phyloP scores from a whole-genome alignment of 441 rosid species.

The Eutrema salsugineum region DNA sequence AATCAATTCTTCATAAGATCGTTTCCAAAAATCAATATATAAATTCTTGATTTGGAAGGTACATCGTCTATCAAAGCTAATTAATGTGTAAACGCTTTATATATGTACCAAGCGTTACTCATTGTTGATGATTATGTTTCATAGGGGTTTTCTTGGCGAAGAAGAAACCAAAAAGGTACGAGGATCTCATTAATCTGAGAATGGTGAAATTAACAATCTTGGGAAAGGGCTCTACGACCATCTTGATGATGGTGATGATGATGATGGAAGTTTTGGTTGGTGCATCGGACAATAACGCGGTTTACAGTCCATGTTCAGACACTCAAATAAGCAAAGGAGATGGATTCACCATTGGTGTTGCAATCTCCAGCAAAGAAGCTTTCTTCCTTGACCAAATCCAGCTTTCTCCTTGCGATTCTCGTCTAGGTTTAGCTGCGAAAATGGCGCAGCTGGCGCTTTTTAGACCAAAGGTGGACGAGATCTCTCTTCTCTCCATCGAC shows the following conservation, averaged over 20 bases:
- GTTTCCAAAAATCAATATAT: neutral
- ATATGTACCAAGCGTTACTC: neutral
- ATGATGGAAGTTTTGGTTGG: conserved; percentile 30
- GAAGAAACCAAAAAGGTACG: conserved; percentile 4
- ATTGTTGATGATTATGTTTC: neutral
- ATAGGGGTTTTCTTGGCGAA: neutral
- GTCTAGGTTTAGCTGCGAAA: conserved; percentile 52
- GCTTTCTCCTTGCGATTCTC: conserved; percentile 84
- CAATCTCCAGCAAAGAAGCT: conserved; percentile 58
- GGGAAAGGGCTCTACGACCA: neutral
- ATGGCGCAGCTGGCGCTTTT: conserved; percentile 63
- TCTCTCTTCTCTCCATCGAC: conserved; percentile 74
- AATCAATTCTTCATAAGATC: neutral
- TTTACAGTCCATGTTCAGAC: conserved; percentile 69
- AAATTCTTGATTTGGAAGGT: conserved; percentile 15
- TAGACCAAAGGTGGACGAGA: conserved; percentile 78
- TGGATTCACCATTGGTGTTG: conserved; percentile 85
- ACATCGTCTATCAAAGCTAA: conserved; percentile 1
- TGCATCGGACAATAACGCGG: conserved; percentile 53
- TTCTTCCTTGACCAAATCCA: conserved; percentile 61
- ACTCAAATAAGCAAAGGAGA: conserved; percentile 55
- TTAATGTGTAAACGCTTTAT: neutral
- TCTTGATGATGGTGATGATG: conserved; percentile 3
- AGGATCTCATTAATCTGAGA: neutral
- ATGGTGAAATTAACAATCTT: conserved; percentile 14